Conservation (phyloP, 2,329 filamentous ascomycete species). For the Clonostachys rosea region DNA sequence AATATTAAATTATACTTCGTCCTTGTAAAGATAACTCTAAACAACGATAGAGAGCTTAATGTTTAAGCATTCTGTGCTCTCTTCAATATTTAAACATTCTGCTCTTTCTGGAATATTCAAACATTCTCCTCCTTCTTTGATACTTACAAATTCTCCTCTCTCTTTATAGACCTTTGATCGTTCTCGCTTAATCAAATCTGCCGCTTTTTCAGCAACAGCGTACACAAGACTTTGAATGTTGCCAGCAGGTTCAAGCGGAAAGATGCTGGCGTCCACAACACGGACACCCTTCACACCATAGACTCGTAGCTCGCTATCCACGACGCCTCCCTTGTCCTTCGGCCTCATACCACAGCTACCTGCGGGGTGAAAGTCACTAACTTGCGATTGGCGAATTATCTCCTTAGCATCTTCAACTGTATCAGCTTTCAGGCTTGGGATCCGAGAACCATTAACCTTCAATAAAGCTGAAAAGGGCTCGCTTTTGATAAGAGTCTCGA, state of each 20-base stretch:
- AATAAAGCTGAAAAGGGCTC: slow-evolving; percentile 27
- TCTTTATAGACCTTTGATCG: background rate
- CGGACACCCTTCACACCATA: slow-evolving; percentile 23
- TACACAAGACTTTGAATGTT: slow-evolving; percentile 8
- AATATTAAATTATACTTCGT: no score
- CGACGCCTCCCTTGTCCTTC: slow-evolving; percentile 24
- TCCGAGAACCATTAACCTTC: slow-evolving; percentile 41
- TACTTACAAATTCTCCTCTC: no score
- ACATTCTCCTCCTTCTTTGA: no score
- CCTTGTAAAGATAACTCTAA: no score
- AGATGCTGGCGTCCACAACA: slow-evolving; percentile 15
- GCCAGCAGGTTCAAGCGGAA: slow-evolving; percentile 6
- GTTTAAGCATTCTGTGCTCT: no score
- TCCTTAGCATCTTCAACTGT: slow-evolving; percentile 18
- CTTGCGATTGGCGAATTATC: slow-evolving; percentile 25
- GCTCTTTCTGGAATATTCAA: no score
- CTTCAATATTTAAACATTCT: no score
- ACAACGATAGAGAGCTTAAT: no score
- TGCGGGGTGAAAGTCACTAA: slow-evolving; percentile 22
- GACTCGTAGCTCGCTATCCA: slow-evolving; percentile 21
- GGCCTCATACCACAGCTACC: slow-evolving; percentile 39
- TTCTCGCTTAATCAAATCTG: background rate
- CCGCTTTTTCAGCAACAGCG: slow-evolving; percentile 6
- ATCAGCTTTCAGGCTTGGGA: slow-evolving; percentile 40
- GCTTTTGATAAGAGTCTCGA: slow-evolving; percentile 25